Evolutionary conservation across 2,329 filamentous ascomycete species (phyloP).

Genomic region (Penicillium sp.): DNA sequence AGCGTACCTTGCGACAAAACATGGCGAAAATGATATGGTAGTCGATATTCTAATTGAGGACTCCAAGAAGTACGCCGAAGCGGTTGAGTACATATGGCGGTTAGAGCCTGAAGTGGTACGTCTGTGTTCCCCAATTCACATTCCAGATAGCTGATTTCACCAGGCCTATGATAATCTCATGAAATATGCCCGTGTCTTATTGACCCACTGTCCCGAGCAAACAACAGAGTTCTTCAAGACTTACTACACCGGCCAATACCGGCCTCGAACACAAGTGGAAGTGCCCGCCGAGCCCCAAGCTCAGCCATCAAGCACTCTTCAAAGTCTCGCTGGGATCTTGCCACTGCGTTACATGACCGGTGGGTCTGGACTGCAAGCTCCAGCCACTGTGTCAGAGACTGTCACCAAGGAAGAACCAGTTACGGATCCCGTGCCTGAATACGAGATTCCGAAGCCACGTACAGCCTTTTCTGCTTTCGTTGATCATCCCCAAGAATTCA

Average conservation of each 20-base stretch:
- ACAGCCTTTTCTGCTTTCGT: conserved; percentile 96
- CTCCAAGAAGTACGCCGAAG: conserved; percentile 84
- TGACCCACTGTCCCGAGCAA: conserved; percentile 80
- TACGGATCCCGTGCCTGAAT: conserved; percentile 55
- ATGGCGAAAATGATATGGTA: conserved; percentile 89
- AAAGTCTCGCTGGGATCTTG: conserved; percentile 80
- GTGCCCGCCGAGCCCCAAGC: conserved; percentile 49
- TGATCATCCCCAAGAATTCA: conserved; percentile 88
- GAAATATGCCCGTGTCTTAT: conserved; percentile 89
- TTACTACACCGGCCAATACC: conserved; percentile 87
- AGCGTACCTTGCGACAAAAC: conserved; percentile 90
- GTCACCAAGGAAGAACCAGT: conserved; percentile 23
- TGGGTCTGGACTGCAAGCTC: conserved; percentile 46
- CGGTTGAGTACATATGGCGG: conserved; percentile 87
- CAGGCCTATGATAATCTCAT: conserved; percentile 85
- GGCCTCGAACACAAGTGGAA: conserved; percentile 65
- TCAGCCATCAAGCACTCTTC: conserved; percentile 70
- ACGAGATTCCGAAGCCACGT: conserved; percentile 77
- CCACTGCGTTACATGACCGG: conserved; percentile 83
- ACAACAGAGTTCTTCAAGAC: conserved; percentile 88
- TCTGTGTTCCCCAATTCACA: conserved; percentile 10
- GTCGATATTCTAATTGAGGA: conserved; percentile 96
- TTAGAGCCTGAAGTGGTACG: conserved; percentile 74
- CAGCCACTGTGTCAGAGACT: conserved; percentile 28
- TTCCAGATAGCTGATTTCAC: conserved; percentile 9